Base-by-base conservation (phyloP, 495 filamentous ascomycete species). In the Xylaria castorea region DNA sequence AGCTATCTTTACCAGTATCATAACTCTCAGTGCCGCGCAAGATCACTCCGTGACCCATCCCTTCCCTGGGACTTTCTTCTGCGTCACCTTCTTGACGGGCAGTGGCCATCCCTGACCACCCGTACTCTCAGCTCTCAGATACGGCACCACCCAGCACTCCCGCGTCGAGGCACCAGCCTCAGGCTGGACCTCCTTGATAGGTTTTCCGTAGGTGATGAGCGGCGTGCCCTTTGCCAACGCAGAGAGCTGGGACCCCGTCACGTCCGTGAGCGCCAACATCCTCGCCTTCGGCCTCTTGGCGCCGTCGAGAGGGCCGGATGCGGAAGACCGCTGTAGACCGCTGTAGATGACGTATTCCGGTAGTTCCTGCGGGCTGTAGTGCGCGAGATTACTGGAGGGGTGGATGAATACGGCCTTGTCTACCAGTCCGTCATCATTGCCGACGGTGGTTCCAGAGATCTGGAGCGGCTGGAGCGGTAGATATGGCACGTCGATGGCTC, bases 401-500 rank as follows among this genome's bases (percentile, higher is more conserved):
- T 97, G 95, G 36, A 97, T 86, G 80, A 93, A 97, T n/a, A 96
- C 92, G 32, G 81, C 79, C 40, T 75, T 76, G 38, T 89, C 85
- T n/a, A 81, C 75, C 2, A 83, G 78, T 6, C 81, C 83, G 14
- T 85, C 85, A 18, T 77, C 70, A 16, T 72, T 73, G 42, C 16
- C n/a, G 1, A 3, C 9, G 46, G 44, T 20, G 51, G 2, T 66
- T 25, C 42, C 16, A 46, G 58, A 34, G 30, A 76, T 69, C 11
- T 80, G 75, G 3, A 93, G 90, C 12, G 92, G 90, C 75, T 95
- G 91, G 22, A 99, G 90, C 0, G 97, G 94, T 3, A 97, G 75
- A 80, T 98, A 99, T 3, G 95, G 92, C 3, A 97, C 92, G 77
- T 98, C 93, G 64, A 93, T 94, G 1, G 94, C 93, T 58, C 92